A percentile compares a stretch with the other conserved stretches of the same genome.
phyloP scores from a whole-genome alignment of 495 filamentous ascomycete species.

The Xylaria bambusicola region DNA sequence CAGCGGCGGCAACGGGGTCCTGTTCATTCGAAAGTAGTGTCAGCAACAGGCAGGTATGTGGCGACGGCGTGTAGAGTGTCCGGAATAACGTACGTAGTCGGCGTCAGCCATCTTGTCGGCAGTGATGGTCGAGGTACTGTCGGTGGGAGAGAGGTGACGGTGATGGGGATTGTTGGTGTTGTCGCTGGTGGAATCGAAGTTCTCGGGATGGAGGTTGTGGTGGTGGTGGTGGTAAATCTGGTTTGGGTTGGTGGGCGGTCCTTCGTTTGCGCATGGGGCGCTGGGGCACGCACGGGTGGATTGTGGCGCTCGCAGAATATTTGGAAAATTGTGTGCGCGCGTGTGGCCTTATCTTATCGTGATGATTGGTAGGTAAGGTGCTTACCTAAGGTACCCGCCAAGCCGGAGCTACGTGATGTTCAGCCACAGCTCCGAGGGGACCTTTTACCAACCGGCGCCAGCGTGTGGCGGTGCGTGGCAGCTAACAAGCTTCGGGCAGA shows the following conservation, averaged over 20 bases:
- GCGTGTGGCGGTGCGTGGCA: too few species aligned
- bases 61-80: not conserved
- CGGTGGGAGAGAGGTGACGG: conserved; percentile 36
- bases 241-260: not conserved
- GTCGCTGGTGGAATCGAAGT: conserved; percentile 13
- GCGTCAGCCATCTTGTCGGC: conserved; percentile 84
- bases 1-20: conserved; percentile 93
- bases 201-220: too few species aligned
- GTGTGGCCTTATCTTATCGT: conserved; percentile 17
- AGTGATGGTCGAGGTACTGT: conserved; percentile 42
- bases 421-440: not conserved
- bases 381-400: too few species aligned
- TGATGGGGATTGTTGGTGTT: conserved; percentile 49
- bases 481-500: too few species aligned
- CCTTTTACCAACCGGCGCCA: too few species aligned
- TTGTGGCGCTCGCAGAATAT: conserved; percentile 22
- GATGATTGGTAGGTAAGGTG: too few species aligned
- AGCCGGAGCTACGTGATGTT: too few species aligned
- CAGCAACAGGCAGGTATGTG: too few species aligned
- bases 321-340: conserved; percentile 29
- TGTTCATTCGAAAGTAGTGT: conserved; percentile 40
- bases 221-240: not conserved
- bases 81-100: conserved; percentile 74
- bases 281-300: conserved; percentile 3
- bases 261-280: conserved; percentile 2